Conservation (phyloP, 768 basidiomycete species). For the Mycena galopus region DNA sequence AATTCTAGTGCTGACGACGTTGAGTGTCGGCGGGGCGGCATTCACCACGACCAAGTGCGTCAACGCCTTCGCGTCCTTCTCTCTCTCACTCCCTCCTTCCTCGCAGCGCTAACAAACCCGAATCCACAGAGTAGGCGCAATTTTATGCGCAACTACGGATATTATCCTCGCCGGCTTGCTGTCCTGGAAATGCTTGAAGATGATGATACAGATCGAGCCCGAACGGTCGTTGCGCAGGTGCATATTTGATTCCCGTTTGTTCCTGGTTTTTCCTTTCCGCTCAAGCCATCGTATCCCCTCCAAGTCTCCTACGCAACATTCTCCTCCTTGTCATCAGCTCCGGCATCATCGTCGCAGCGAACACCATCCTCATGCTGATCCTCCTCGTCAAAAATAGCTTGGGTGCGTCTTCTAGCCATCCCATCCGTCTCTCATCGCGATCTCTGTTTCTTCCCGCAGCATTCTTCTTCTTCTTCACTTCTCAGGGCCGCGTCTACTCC, state of each 20-base stretch:
- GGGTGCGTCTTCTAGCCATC: not conserved
- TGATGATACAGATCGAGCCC: not conserved
- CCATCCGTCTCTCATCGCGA: not conserved
- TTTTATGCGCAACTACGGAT: not conserved
- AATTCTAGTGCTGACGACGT: not conserved
- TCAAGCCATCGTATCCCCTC: not conserved
- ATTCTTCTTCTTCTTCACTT: not conserved
- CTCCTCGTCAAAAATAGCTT: not conserved
- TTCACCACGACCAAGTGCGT: not conserved
- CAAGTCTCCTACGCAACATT: not conserved
- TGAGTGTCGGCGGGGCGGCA: not conserved
- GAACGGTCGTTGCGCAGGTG: not conserved
- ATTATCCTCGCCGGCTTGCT: not conserved
- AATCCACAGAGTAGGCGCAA: not conserved
- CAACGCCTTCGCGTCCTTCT: not conserved
- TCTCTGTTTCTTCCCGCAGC: not conserved
- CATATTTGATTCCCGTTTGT: not conserved
- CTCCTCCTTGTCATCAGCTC: not conserved
- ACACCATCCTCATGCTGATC: not conserved
- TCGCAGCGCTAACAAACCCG: not conserved
- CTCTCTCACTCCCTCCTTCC: not conserved
- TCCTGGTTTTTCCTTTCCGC: not conserved
- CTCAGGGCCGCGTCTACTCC: not conserved
- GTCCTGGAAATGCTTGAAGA: not conserved
- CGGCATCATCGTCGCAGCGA: not conserved